Evolutionary conservation across 2,329 filamentous ascomycete species (phyloP), one percentile per base, ranked within the genome.

Genomic region (Pseudocercospora musae): DNA sequence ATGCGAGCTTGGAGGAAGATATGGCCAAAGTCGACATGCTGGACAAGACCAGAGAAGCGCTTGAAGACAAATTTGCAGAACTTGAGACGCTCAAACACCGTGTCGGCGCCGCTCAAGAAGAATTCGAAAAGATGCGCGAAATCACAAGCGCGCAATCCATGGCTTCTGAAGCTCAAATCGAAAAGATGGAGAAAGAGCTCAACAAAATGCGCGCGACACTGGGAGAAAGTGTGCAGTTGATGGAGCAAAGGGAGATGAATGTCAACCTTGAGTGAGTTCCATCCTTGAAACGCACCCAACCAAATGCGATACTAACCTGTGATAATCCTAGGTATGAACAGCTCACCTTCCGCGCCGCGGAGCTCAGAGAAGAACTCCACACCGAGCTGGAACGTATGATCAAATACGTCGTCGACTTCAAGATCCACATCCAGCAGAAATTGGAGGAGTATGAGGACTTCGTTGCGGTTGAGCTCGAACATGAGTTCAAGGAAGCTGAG

Each of bases 121-220:
- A 97, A 74, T 96, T 96, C 74, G 92, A 97, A 73, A 92, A 91
- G 78, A 93, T 92, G 20, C 94, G 94, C 73, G 95, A 79, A 66
- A 86, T 87, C 62, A 94, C 90, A 7, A 90, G 85, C 50, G 91
- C 92, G 18, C 92, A 96, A 75, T 96, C 96, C 79, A 86, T 94
- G 74, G 89, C 88, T 7, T 91, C 89, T 2, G 95, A 98, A 74
- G 87, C 93, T 8, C 94, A 98, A 76, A 96, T 99, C 71, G 95
- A 99, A 78, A 95, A 95, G 81, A 96, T 97, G 89, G 95, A 99
- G 79, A 97, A 96, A 78, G 93, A 99, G 76, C 81, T 99, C n/a
- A 90, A 91, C 52, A 91, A 92, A 75, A 96, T 98, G 91, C 85
- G 93, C 46, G 86, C 89, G 1, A 89, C 89, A 10, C 81, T 97